Conservation (phyloP, 2,329 filamentous ascomycete genomes). For the Boeremia exigua region DNA sequence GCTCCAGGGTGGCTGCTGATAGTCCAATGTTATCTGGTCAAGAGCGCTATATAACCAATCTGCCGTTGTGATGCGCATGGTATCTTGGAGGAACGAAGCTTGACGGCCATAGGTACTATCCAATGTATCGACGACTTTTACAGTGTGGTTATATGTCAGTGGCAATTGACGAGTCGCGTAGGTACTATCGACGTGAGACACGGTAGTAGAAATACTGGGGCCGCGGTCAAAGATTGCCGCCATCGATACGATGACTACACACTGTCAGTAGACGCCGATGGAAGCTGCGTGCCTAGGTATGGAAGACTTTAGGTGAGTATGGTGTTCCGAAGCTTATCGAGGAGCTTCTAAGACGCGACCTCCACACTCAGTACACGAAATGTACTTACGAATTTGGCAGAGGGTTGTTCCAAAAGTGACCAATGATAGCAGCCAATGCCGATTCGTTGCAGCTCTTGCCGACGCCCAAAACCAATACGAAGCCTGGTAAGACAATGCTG, state of each 20-base stretch:
- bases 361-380: no score
- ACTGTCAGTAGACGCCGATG: not conserved
- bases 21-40: slow-evolving; percentile 6
- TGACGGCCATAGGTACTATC: not conserved
- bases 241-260: slow-evolving; percentile 11
- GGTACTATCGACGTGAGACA: not conserved
- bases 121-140: not conserved
- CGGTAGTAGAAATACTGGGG: not conserved
- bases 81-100: not conserved
- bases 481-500: slow-evolving; percentile 25
- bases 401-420: slow-evolving; percentile 10
- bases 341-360: no score
- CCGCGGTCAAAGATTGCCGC: slow-evolving; percentile 12
- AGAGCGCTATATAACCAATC: slow-evolving; percentile 16
- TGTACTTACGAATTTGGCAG: slow-evolving; percentile 9
- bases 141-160: not conserved
- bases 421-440: slow-evolving; percentile 2
- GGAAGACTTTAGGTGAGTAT: no score
- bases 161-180: not conserved
- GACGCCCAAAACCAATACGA: slow-evolving; percentile 26
- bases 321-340: no score
- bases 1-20: slow-evolving; percentile 4
- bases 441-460: slow-evolving; percentile 3
- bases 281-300: not conserved
- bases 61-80: not conserved